A percentile compares a stretch with the other conserved stretches of the same genome.
phyloP scores from a whole-genome alignment of 352 stramenopile genomes.

The Paralagenidium karlingii region DNA sequence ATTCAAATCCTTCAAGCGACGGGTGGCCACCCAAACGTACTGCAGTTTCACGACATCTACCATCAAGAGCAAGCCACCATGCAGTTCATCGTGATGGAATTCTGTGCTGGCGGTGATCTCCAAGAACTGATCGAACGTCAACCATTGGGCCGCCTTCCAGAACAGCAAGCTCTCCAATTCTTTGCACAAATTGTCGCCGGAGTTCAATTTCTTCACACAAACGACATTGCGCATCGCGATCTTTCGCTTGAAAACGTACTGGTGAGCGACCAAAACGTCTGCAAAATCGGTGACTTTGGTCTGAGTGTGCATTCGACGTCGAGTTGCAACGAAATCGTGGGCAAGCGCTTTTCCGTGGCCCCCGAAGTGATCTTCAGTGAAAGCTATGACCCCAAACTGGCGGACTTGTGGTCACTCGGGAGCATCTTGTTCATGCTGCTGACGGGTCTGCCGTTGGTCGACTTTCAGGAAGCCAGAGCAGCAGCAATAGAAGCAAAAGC shows the following conservation, averaged over 20 bases:
- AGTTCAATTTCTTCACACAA: conserved; percentile 87
- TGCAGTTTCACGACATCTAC: neutral
- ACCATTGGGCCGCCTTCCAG: conserved; percentile 73
- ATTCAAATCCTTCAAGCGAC: too few relatives aligned
- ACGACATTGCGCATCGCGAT: conserved; percentile 96
- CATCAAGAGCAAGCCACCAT: conserved; percentile 17
- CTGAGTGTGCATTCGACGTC: conserved; percentile 1
- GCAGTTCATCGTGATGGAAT: conserved; percentile 85
- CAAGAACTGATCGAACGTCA: conserved; percentile 85
- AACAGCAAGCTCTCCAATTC: conserved; percentile 92
- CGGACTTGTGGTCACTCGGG: conserved; percentile 10
- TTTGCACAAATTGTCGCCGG: conserved; percentile 93
- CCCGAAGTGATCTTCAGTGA: conserved; percentile 8
- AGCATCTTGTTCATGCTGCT: conserved; percentile 10
- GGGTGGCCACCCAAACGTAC: conserved; percentile 39
- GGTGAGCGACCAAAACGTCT: conserved; percentile 44
- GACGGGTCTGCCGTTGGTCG: conserved; percentile 32
- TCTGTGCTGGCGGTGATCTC: conserved; percentile 94
- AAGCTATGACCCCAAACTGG: conserved; percentile 5
- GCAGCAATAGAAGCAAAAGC: too few relatives aligned
- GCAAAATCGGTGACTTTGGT: conserved; percentile 48
- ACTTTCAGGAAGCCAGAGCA: too few relatives aligned
- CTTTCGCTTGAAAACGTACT: conserved; percentile 99
- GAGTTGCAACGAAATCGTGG: conserved; percentile 2
- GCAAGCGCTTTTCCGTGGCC: conserved; percentile 11